phyloP scores from a whole-genome alignment of 352 stramenopile species.

The Pythium volutum region DNA sequence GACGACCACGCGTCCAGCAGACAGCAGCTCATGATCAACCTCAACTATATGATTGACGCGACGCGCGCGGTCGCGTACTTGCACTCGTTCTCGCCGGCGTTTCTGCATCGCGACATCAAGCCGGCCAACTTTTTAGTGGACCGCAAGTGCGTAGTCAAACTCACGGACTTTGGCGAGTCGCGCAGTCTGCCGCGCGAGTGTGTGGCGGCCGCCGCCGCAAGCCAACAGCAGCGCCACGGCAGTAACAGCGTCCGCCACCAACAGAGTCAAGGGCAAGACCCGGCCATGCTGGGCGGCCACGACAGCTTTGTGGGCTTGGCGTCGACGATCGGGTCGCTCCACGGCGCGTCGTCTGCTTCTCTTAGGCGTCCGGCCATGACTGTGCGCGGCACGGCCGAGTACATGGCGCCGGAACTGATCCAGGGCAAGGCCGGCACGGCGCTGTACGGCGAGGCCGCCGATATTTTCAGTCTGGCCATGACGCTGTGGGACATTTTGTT shows the following conservation, averaged over 20 bases:
- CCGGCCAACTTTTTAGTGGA: conserved; percentile 81
- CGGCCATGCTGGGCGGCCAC: background rate
- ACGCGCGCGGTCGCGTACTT: conserved; percentile 61
- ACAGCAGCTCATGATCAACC: conserved; percentile 54
- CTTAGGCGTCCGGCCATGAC: conserved; percentile 43
- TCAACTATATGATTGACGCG: conserved; percentile 68
- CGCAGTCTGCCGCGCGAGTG: conserved; percentile 28
- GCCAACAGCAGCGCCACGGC: background rate
- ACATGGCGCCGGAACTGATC: conserved; percentile 83
- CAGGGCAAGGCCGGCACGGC: conserved; percentile 63
- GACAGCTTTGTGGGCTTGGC: conserved; percentile 8
- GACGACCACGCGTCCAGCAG: conserved; percentile 31
- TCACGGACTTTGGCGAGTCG: conserved; percentile 38
- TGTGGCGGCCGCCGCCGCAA: background rate
- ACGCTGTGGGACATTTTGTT: conserved; percentile 79
- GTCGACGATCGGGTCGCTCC: background rate
- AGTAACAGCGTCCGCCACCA: conserved; percentile 18
- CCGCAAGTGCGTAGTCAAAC: conserved; percentile 33
- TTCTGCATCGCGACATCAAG: conserved; percentile 73
- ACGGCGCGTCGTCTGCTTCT: background rate
- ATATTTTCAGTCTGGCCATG: conserved; percentile 72
- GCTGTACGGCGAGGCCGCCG: conserved; percentile 63
- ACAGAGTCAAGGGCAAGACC: background rate
- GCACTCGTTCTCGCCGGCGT: conserved; percentile 70
- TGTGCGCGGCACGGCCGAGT: conserved; percentile 71